Conservation (phyloP, 768 basidiomycete genomes). For the Psilocybe tampanensis region DNA sequence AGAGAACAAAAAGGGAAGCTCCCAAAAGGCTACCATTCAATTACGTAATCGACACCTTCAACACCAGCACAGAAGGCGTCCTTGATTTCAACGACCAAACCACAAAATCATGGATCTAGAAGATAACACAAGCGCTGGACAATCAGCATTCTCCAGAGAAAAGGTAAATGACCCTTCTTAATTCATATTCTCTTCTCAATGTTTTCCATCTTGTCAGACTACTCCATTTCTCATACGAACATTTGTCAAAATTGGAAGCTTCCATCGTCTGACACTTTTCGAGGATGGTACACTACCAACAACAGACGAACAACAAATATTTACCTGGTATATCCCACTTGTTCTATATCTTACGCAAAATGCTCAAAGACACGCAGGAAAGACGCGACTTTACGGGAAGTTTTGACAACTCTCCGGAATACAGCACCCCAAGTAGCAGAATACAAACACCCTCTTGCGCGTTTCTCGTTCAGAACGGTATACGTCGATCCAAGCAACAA, state of each 20-base stretch:
- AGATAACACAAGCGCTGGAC: slow-evolving; percentile 38
- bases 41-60: too few relatives aligned
- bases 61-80: too few relatives aligned
- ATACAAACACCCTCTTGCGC: slow-evolving; percentile 80
- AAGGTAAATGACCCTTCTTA: slow-evolving; percentile 40
- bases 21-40: too few relatives aligned
- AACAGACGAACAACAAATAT: slow-evolving; percentile 82
- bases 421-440: slow-evolving; percentile 68
- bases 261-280: slow-evolving; percentile 73
- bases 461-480: slow-evolving; percentile 79
- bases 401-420: slow-evolving; percentile 76
- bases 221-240: slow-evolving; percentile 81
- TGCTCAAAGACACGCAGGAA: slow-evolving; percentile 53
- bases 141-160: slow-evolving; percentile 55
- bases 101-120: slow-evolving; percentile 16
- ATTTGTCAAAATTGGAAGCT: slow-evolving; percentile 80
- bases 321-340: slow-evolving; percentile 60
- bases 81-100: slow-evolving; percentile 7
- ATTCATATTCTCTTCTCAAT: neutral
- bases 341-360: neutral
- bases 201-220: slow-evolving; percentile 45
- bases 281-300: slow-evolving; percentile 78
- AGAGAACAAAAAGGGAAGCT: too few relatives aligned
- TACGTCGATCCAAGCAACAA: slow-evolving; percentile 75
- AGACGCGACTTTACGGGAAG: slow-evolving; percentile 80